Base-by-base conservation (phyloP, 306 rosid species). In the Dryas octopetala region DNA sequence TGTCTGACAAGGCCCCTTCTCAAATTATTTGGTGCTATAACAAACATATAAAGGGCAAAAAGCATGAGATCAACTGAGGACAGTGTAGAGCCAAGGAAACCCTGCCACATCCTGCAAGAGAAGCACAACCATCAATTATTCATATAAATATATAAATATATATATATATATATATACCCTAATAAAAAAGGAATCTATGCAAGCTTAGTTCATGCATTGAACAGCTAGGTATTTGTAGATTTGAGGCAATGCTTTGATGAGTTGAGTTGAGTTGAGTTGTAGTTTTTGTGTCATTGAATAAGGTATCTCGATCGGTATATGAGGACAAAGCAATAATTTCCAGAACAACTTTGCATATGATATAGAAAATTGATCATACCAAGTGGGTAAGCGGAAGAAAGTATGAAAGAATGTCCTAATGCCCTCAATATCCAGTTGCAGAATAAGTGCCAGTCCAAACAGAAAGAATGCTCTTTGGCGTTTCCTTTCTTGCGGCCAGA, bases 401-500 rank as follows among this genome's bases (percentile, higher is more conserved):
- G 99, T 92, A 14, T 79, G 92, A 71, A 95, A 95, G 88, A 95
- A 95, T 44, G 91, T 88, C 73, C 99, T 81, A n/a, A 82, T 92
- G 80, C 91, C 93, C 79, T 90, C 97, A 66, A 90, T 92, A 73
- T 95, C 99, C 78, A 90, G 86, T 78, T 95, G 91, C 81, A 89
- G 71, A 80, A 95, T 89, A 66, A 90, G 82, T 3, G 99, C 99
- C 75, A 95, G 85, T 78, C 99, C 99, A 62, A 95, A 92, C 64
- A 95, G 93, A 79, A 95, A 92, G 90, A 95, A 95, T 19, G 99
- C 89, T 81, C 97, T 85, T 78, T 92, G 97, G 53, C 99, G 97
- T 74, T 92, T 95, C 87, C 96, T 90, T 85, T 95, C 99, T 85
- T 82, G 97, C 13, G 96, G 97, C 99, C 99, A 92, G 60, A 95